Conservation (phyloP, 768 basidiomycete genomes). For the Termitomyces sp. region DNA sequence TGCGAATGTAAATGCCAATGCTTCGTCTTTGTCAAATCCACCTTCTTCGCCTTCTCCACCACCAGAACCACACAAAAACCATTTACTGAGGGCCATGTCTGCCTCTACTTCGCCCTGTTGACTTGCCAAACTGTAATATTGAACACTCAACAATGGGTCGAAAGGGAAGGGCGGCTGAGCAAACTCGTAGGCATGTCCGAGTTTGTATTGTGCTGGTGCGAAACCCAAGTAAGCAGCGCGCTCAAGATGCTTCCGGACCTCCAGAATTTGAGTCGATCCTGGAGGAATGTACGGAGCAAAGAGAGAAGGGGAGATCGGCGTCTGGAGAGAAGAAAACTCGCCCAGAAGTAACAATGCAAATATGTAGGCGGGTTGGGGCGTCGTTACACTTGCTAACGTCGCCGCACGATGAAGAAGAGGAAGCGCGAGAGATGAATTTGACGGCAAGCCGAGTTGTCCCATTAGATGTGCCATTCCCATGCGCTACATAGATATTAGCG, state of each 20-base stretch:
- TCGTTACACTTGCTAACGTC: conserved; percentile 60
- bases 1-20: conserved; percentile 82
- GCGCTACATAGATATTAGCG: conserved; percentile 42
- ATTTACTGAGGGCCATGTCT: conserved; percentile 95
- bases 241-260: conserved; percentile 76
- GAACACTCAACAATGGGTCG: conserved; percentile 84
- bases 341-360: conserved; percentile 82
- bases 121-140: conserved; percentile 81
- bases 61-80: conserved; percentile 87
- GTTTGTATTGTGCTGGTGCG: conserved; percentile 86
- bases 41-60: conserved; percentile 27
- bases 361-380: conserved; percentile 86
- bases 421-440: conserved; percentile 53
- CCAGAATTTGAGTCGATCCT: conserved; percentile 41
- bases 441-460: conserved; percentile 71
- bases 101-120: conserved; percentile 89
- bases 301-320: conserved; percentile 42
- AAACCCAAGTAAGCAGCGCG: conserved; percentile 83
- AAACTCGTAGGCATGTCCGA: conserved; percentile 90
- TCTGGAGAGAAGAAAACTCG: conserved; percentile 68
- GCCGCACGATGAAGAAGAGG: conserved; percentile 77
- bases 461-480: conserved; percentile 91
- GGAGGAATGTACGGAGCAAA: conserved; percentile 53
- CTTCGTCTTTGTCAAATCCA: conserved; percentile 83
- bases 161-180: conserved; percentile 81